These are phyloP conservation scores for Scheffersomyces spartinae DNA, from an alignment of 805 yeast species.

Conservation along the genomic window DNA sequence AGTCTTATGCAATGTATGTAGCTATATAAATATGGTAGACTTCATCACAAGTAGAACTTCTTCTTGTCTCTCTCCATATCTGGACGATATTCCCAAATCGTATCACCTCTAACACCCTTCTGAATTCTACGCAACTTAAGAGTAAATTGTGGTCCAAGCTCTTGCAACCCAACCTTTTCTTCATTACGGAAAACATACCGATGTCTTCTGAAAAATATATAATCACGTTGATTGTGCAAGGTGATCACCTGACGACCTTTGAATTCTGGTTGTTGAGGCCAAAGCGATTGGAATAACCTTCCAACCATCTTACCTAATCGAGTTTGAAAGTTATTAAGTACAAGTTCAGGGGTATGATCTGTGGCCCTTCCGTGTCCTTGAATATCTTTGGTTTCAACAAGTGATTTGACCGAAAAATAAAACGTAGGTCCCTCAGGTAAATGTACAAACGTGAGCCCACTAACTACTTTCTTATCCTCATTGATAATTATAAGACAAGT, in stretches of 20 bases:
- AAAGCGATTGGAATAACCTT: slow-evolving; percentile 77
- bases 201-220: slow-evolving; percentile 89
- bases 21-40: slow-evolving; percentile 3
- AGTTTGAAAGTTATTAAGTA: slow-evolving; percentile 86
- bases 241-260: slow-evolving; percentile 95
- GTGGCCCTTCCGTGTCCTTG: slow-evolving; percentile 88
- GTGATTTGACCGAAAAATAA: slow-evolving; percentile 75
- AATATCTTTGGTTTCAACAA: slow-evolving; percentile 63
- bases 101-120: slow-evolving; percentile 82
- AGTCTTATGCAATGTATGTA: slow-evolving; percentile 4
- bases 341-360: slow-evolving; percentile 81
- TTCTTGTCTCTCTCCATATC: slow-evolving; percentile 95
- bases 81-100: slow-evolving; percentile 93
- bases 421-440: slow-evolving; percentile 93
- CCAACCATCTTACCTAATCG: slow-evolving; percentile 91
- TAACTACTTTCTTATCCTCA: slow-evolving; percentile 87
- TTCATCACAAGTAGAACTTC: slow-evolving; percentile 62
- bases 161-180: slow-evolving; percentile 89
- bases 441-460: slow-evolving; percentile 87
- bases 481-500: slow-evolving; percentile 84
- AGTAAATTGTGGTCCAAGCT: slow-evolving; percentile 94
- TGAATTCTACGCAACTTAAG: slow-evolving; percentile 79
- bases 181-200: slow-evolving; percentile 83
- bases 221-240: slow-evolving; percentile 92
- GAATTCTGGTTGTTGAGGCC: slow-evolving; percentile 89